Conservation (phyloP, 2,329 filamentous ascomycete genomes). For the Cladosporium sp. region DNA sequence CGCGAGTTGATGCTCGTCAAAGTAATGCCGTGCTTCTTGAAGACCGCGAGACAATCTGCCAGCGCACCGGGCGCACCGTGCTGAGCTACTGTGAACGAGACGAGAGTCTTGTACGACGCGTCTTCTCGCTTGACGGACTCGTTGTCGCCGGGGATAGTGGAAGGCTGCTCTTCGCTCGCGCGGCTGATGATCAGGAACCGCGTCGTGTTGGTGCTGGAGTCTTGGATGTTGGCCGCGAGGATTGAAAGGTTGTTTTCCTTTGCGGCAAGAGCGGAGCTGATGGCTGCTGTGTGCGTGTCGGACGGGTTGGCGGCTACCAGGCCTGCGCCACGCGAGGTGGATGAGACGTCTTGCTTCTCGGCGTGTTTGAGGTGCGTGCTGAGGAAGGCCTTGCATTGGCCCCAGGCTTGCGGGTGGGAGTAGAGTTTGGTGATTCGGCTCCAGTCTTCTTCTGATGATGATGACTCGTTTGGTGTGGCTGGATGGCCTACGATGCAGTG, state of each 20-base stretch:
- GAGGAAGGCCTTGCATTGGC: constrained; percentile 79
- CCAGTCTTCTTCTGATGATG: constrained; percentile 37
- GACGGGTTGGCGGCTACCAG: constrained; percentile 58
- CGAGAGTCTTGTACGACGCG: constrained; percentile 59
- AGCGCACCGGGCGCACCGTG: constrained; percentile 76
- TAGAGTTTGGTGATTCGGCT: constrained; percentile 70
- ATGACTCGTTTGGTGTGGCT: not conserved
- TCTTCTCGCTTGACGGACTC: constrained; percentile 5
- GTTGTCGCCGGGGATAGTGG: not conserved
- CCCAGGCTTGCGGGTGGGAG: constrained; percentile 93
- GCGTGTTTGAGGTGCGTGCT: constrained; percentile 63
- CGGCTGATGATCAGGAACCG: constrained; percentile 66
- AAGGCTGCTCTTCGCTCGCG: not conserved
- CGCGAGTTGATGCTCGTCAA: constrained; percentile 86
- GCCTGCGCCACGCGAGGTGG: constrained; percentile 80
- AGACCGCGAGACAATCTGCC: constrained; percentile 74
- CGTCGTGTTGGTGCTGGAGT: constrained; percentile 71
- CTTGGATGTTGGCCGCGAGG: constrained; percentile 67
- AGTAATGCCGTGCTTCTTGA: constrained; percentile 69
- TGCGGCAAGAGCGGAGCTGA: constrained; percentile 72
- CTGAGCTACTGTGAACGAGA: constrained; percentile 73
- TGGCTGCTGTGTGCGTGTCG: constrained; percentile 63
- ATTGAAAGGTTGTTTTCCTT: constrained; percentile 63
- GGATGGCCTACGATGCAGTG: constrained; percentile 73
- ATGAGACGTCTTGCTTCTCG: constrained; percentile 79